Evolutionary conservation across 2,329 filamentous ascomycete species (phyloP), one percentile per base, ranked within the genome.

Genomic region (Sclerotinia trifoliorum): DNA sequence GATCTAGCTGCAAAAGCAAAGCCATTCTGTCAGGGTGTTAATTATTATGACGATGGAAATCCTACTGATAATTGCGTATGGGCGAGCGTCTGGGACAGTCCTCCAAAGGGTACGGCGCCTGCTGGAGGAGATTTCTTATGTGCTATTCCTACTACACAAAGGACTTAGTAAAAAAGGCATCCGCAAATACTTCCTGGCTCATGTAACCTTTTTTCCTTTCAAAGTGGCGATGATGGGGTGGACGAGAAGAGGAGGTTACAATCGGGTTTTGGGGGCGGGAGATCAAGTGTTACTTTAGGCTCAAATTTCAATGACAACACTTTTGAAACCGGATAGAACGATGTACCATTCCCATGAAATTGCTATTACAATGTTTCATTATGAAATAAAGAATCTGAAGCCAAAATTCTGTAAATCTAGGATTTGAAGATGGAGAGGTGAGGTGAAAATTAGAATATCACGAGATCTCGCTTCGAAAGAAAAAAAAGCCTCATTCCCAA

Each of bases 31-130:
- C 46, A 63, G 26, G 60, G 60, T 3, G 46, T 63, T 4, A 63
- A 63, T 5, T 63, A 42, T n/a, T 63, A 63, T 39, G 60, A 63
- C 3, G 60, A 63, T 42, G 60, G 60, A 8, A 63, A 63, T 42
- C 60, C 60, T 11, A 63, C 60, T 1, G 32, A 63, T 19, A 63
- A 63, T 4, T 63, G 60, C 24, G 60, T 63, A 26, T 63, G 60
- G 60, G 60, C 60, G 13, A 26, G 46, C 4, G 35, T 63, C 5
- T 24, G 39, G 15, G 29, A 63, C n/a, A 39, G 1, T 21, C 60
- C 60, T 5, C 60, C 60, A 19, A 51, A 46, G 17, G 60, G 32
- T 2, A 2, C 46, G 21, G 60, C 60, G 7, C 60, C 60, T 39
- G 46, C 60, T 19, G 60, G 60, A 42, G 60, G 60, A 0, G 3